Evolutionary conservation across 1,284 basidiomycete species (phyloP).

Genomic region (Heliocybe sulcata): DNA sequence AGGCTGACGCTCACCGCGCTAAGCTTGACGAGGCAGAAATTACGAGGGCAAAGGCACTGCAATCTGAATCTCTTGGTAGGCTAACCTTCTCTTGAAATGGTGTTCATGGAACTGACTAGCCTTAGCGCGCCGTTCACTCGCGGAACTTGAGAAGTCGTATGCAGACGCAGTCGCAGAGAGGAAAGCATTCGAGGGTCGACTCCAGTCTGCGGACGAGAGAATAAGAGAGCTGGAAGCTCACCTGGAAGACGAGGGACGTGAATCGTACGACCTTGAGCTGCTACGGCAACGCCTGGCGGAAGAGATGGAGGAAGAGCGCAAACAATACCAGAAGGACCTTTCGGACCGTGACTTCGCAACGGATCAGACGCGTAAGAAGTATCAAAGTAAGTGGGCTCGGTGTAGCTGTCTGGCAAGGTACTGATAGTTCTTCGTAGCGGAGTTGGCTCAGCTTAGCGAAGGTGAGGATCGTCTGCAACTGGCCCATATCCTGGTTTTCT

Average conservation of each 20-base stretch:
- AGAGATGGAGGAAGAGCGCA: constrained; percentile 71
- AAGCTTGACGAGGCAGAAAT: constrained; percentile 69
- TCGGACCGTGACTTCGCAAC: constrained; percentile 70
- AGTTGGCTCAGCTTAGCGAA: constrained; percentile 72
- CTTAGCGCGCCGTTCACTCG: constrained; percentile 51
- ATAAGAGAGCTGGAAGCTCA: constrained; percentile 57
- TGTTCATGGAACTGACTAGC: constrained; percentile 1
- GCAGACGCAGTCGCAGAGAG: constrained; percentile 45
- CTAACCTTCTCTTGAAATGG: constrained; percentile 1
- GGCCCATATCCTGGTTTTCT: not conserved
- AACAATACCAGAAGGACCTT: constrained; percentile 71
- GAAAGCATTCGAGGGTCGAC: constrained; percentile 42
- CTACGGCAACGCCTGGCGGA: constrained; percentile 60
- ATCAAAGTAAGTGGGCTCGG: constrained; percentile 48
- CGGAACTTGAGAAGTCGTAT: constrained; percentile 57
- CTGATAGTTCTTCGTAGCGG: constrained; percentile 33
- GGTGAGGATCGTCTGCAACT: constrained; percentile 32
- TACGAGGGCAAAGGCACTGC: constrained; percentile 54
- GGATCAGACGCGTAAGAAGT: constrained; percentile 78
- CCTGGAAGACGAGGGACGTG: constrained; percentile 61
- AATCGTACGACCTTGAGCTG: constrained; percentile 58
- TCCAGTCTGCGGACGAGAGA: constrained; percentile 46
- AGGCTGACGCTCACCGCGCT: constrained; percentile 51
- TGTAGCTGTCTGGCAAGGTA: not conserved
- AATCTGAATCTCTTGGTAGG: constrained; percentile 58